Percentiles rank a stretch among this genome's conserved stretches.
These are phyloP conservation scores for Neoascochyta sp. DNA, from an alignment of 2,329 filamentous ascomycete species.

Conservation along the genomic window DNA sequence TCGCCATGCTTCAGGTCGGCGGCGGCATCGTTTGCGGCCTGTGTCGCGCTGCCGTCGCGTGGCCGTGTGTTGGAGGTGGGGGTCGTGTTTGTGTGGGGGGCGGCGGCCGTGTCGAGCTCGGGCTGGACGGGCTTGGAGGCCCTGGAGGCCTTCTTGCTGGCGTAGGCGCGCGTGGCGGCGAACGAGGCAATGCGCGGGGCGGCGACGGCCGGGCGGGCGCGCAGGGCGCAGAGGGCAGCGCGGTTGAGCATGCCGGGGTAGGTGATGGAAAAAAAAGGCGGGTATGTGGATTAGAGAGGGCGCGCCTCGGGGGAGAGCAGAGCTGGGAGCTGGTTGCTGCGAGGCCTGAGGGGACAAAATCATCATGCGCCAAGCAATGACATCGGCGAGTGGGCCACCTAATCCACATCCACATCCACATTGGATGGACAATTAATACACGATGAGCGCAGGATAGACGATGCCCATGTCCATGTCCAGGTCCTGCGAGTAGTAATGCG, in stretches of 20 bases:
- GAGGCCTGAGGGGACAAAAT: no score
- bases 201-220: conserved; percentile 23
- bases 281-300: no score
- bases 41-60: conserved; percentile 17
- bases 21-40: conserved; percentile 13
- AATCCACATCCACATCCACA: no score
- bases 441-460: no score
- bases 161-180: conserved; percentile 26
- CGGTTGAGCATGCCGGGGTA: conserved; percentile 32
- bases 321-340: no score
- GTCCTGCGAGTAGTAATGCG: no score
- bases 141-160: conserved; percentile 14
- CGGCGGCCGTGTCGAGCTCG: conserved; percentile 23
- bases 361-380: no score
- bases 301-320: no score
- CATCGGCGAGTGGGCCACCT: no score
- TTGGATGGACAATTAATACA: no score
- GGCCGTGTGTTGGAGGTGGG: conserved; percentile 9
- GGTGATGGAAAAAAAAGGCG: conserved; percentile 1
- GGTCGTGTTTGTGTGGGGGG: conserved; percentile 22
- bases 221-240: conserved; percentile 34
- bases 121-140: conserved; percentile 19
- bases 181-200: conserved; percentile 29
- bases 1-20: conserved; percentile 20
- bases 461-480: no score